Conservation (phyloP, 352 stramenopile genomes). For the Lagenidium sp. region DNA sequence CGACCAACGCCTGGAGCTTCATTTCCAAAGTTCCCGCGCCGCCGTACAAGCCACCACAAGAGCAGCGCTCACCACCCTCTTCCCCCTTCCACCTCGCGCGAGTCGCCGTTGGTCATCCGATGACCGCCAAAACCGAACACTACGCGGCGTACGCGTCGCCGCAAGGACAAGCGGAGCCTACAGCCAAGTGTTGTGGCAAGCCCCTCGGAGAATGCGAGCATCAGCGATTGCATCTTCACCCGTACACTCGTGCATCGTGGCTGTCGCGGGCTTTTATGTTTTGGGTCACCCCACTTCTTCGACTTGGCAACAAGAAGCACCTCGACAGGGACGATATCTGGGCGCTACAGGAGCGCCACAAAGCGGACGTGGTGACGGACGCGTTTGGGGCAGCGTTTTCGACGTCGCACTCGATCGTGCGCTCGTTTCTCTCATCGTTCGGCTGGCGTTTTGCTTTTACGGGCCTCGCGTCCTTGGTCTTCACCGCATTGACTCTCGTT, state of each 20-base stretch:
- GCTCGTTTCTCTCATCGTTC: constrained; percentile 19
- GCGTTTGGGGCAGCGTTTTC: constrained; percentile 17
- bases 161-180: too few relatives aligned
- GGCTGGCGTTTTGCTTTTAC: constrained; percentile 20
- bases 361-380: constrained; percentile 15
- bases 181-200: too few relatives aligned
- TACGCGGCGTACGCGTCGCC: constrained; percentile 1
- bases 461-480: constrained; percentile 23
- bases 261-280: constrained; percentile 26
- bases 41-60: too few relatives aligned
- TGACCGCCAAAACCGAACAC: too few relatives aligned
- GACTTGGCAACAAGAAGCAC: constrained; percentile 30
- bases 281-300: constrained; percentile 45
- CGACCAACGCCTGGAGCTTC: too few relatives aligned
- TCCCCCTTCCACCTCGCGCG: too few relatives aligned
- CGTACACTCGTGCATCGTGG: constrained; percentile 9
- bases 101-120: too few relatives aligned
- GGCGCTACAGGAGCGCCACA: constrained; percentile 17
- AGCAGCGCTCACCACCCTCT: too few relatives aligned
- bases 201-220: too few relatives aligned
- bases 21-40: too few relatives aligned
- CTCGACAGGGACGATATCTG: constrained; percentile 33
- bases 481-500: constrained; percentile 29
- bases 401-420: constrained; percentile 21
- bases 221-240: too few relatives aligned